These are phyloP conservation scores for Suhomyces atakaporum DNA, from an alignment of 1,139 yeast species.

Conservation along the genomic window DNA sequence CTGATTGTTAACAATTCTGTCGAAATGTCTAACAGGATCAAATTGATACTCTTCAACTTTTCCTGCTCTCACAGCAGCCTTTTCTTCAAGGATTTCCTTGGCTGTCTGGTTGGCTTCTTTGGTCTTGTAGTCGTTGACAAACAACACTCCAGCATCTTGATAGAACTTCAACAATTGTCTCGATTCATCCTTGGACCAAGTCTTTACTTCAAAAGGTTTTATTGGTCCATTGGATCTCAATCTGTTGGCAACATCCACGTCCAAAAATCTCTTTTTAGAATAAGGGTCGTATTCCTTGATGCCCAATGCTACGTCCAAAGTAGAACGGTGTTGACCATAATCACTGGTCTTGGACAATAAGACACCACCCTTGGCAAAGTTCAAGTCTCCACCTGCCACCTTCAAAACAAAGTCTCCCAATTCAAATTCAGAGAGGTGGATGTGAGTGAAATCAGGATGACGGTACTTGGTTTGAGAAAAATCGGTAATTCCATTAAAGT, in stretches of 20 bases:
- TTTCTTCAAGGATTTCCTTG: conserved; percentile 20
- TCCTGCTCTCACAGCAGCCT: conserved; percentile 17
- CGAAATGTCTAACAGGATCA: conserved; percentile 32
- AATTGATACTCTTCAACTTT: conserved; percentile 18
- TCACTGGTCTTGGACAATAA: conserved; percentile 59
- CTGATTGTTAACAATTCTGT: conserved; percentile 50
- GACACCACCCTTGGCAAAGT: conserved; percentile 63
- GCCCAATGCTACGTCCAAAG: conserved; percentile 65
- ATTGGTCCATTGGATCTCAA: conserved; percentile 52
- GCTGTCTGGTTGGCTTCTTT: conserved; percentile 35
- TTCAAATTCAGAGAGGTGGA: conserved; percentile 67
- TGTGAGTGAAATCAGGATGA: conserved; percentile 55
- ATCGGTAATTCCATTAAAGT: conserved; percentile 66
- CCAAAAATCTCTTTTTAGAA: conserved; percentile 51
- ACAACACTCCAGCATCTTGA: conserved; percentile 55
- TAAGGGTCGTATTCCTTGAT: conserved; percentile 59
- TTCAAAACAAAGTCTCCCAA: conserved; percentile 62
- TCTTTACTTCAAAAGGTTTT: conserved; percentile 47
- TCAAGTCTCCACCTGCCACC: conserved; percentile 54
- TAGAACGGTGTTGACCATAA: conserved; percentile 34
- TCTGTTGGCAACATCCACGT: conserved; percentile 52
- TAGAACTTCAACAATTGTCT: conserved; percentile 54
- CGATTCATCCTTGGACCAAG: conserved; percentile 57
- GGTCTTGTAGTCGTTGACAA: conserved; percentile 44
- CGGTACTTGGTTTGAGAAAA: conserved; percentile 61